Evolutionary conservation across 176 grass and related monocot species (phyloP).

Genomic region (Triticum dicoccoides): DNA sequence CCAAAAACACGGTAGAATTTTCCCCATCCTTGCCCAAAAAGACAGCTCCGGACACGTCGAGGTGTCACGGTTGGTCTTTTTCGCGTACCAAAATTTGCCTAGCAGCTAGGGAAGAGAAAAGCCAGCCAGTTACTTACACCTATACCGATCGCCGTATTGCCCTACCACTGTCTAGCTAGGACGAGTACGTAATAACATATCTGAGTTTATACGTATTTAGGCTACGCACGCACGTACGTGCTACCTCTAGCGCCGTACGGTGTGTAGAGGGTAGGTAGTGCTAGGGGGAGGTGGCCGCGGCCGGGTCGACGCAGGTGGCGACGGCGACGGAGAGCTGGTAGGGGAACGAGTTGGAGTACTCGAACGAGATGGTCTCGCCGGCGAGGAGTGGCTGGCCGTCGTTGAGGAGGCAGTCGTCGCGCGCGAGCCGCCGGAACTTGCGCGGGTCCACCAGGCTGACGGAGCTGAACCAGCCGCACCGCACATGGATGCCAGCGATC

Average conservation of each 20-base stretch:
- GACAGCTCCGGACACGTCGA: not conserved
- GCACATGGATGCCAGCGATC: slow-evolving; percentile 72
- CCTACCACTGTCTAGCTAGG: not conserved
- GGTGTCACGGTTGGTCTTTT: not conserved
- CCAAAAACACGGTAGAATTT: not conserved
- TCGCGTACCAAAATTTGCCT: not conserved
- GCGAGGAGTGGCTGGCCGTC: slow-evolving; percentile 59
- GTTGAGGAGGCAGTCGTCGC: slow-evolving; percentile 88
- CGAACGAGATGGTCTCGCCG: slow-evolving; percentile 69
- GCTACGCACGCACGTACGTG: not conserved
- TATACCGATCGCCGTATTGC: not conserved
- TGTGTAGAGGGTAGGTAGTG: not conserved
- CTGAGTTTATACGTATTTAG: not conserved
- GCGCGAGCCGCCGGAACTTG: slow-evolving; percentile 69
- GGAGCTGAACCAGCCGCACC: slow-evolving; percentile 94
- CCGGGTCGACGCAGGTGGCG: slow-evolving; percentile 46
- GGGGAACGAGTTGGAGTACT: slow-evolving; percentile 85
- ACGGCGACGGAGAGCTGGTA: slow-evolving; percentile 42
- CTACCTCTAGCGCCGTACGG: slow-evolving; percentile 8
- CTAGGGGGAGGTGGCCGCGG: not conserved
- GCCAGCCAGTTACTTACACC: not conserved
- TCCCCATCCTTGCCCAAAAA: not conserved
- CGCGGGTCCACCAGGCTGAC: slow-evolving; percentile 68
- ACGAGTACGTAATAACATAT: not conserved
- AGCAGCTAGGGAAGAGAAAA: not conserved